phyloP scores from a whole-genome alignment of 805 yeast species.

The Saccharomycopsis babjevae region DNA sequence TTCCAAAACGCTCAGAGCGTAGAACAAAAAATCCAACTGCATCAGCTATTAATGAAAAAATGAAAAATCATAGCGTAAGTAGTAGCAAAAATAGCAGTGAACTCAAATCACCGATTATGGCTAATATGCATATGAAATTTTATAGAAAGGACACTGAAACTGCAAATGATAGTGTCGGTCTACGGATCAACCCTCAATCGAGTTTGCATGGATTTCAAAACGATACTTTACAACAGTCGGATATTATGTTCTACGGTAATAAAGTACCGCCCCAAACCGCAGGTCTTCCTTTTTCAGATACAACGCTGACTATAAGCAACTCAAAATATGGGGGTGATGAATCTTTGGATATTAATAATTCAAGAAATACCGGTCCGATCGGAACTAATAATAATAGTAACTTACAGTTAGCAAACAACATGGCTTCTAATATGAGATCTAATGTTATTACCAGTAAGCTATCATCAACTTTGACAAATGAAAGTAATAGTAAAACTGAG shows the following conservation, averaged over 20 bases:
- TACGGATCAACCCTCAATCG: background rate
- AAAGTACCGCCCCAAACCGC: background rate
- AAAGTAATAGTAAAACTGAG: background rate
- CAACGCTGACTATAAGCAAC: background rate
- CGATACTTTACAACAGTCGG: background rate
- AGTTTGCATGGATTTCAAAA: background rate
- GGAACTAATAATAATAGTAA: background rate
- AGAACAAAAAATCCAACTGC: background rate
- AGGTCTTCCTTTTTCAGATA: background rate
- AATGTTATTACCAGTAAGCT: background rate
- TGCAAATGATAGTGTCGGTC: background rate
- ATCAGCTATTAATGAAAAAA: background rate
- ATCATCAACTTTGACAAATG: background rate
- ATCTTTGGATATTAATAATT: background rate
- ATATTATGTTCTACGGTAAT: background rate
- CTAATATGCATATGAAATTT: background rate
- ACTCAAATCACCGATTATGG: background rate
- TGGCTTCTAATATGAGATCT: background rate
- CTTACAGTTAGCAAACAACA: background rate
- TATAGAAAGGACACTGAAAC: background rate
- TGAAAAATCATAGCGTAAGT: background rate
- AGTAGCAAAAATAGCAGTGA: background rate
- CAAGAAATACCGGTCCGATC: background rate
- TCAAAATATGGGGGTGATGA: background rate
- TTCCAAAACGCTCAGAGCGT: background rate